Base-by-base conservation (phyloP, 495 filamentous ascomycete genomes). In the Aspergillus nanangensis region DNA sequence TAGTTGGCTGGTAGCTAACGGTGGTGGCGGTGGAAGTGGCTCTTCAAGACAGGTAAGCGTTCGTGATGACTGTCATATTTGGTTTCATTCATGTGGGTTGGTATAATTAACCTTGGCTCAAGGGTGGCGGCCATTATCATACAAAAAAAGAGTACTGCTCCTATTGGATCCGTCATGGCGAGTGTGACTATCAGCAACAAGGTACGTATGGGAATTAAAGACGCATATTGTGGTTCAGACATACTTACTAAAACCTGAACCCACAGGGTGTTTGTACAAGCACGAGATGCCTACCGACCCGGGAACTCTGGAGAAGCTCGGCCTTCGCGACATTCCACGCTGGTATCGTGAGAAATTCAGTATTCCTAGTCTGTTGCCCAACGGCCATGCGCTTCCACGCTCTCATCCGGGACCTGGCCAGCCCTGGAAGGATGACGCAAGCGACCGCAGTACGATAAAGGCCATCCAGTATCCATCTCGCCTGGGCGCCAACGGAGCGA, bases 91-190 rank as follows among this genome's bases (percentile, higher is more conserved):
- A n/a, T n/a, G n/a, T n/a, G n/a, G 19, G 11, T n/a, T 29, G 19
- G 35, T 20, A 20, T 43, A 25, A 19, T 19, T 59, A 41, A 58
- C 43, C 15, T 17, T 22, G 17, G n/a, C 31, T 3, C 38, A 35
- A 42, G 35, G n/a, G 33, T 4, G 36, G 35, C 45, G 44, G 51
- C 40, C 40, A 52, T 41, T 41, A 21, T 9, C 52, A 48, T 27
- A 11, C 44, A 4, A 74, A 79, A 65, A 96, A 96, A 58, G 67
- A 82, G 38, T 93, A 84, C 62, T 95, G 90, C 69, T 87, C 86
- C 27, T 86, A 88, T 62, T 96, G 88, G 87, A 81, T 95, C 34
- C 81, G 84, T 48, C 82, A 82, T 36, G 90, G 90, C 24, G 79
- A 84, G 41, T 96, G 90, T 62, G 86, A 86, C 55, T 96, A 86